Evolutionary conservation across 257 asterid species (phyloP), one percentile per base, ranked within the genome.

Genomic region (Primulina tabacum): DNA sequence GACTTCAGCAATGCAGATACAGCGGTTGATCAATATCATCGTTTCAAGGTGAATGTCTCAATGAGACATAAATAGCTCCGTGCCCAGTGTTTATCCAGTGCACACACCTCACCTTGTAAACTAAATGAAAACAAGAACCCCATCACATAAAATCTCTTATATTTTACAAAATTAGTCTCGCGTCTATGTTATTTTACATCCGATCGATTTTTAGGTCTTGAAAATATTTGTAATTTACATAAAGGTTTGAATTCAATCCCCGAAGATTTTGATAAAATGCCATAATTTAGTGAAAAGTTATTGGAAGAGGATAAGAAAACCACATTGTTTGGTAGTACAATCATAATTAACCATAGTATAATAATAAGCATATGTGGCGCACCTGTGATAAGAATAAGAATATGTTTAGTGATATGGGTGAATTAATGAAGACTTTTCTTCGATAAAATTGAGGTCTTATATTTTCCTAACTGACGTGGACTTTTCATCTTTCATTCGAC

Each of bases 21-120:
- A 24, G 89, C 93, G 16, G 97, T 90, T 43, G 97, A 88, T 90
- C 97, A 90, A 64, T 90, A 88, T 68, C 95, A 90, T 81, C 95
- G 97, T 37, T 90, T 88, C 76, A 67, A 81, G 90, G 97, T 88
- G 38, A 24, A 24, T 24, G 26, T 24, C 26, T 24, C 1, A 24
- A 24, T 1, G 26, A 24, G 26, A 24, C 26, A 24, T 24, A 24
- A 24, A 24, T 24, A 24, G 26, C 26, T 24, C 26, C 26, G 1
- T 24, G 26, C 26, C 26, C 26, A 0, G 26, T 24, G 0, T 24
- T 24, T 24, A 24, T 24, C 26, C 0, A 24, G 26, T 24, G 26
- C 26, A 24, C 26, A 24, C 26, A 24, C 26, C 26, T 24, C 26
- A 24, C 26, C 26, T 24, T 1, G 26, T 24, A 24, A 24, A 24